A percentile compares a stretch with the other conserved stretches of the same genome.
These are phyloP conservation scores for Fusarium sp. DNA, from an alignment of 2,329 filamentous ascomycete genomes.

Conservation along the genomic window DNA sequence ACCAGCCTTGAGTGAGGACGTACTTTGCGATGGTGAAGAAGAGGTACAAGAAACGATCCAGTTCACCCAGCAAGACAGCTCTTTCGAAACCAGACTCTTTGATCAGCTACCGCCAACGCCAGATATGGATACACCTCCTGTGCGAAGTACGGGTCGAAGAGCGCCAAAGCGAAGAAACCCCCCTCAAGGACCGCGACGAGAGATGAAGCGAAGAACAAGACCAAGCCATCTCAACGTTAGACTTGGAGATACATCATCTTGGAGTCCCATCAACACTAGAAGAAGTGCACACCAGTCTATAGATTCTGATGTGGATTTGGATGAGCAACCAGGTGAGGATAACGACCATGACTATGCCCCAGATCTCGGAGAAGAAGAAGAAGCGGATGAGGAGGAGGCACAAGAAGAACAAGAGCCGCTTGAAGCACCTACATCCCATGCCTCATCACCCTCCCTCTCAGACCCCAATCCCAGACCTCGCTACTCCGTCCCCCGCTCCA, in stretches of 20 bases:
- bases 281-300: not conserved
- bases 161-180: conserved; percentile 14
- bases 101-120: conserved; percentile 26
- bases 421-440: not conserved
- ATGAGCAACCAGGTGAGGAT: not conserved
- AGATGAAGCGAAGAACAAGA: not conserved
- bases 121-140: conserved; percentile 9
- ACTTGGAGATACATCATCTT: not conserved
- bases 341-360: conserved; percentile 3
- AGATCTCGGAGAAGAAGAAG: not conserved
- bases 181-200: not conserved
- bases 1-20: fast-evolving
- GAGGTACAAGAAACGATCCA: not conserved
- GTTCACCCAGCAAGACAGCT: not conserved
- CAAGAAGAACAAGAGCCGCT: not conserved
- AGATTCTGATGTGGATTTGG: not conserved
- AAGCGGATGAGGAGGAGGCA: not conserved
- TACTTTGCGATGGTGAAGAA: not conserved
- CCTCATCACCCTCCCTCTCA: not conserved
- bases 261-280: conserved; percentile 5
- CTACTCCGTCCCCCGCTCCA: conserved; percentile 34
- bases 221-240: not conserved
- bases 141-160: conserved; percentile 29
- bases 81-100: not conserved
- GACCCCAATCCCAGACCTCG: conserved; percentile 16